Evolutionary conservation across 2,329 filamentous ascomycete genomes (phyloP).

Genomic region (Aureobasidium melanogenum): DNA sequence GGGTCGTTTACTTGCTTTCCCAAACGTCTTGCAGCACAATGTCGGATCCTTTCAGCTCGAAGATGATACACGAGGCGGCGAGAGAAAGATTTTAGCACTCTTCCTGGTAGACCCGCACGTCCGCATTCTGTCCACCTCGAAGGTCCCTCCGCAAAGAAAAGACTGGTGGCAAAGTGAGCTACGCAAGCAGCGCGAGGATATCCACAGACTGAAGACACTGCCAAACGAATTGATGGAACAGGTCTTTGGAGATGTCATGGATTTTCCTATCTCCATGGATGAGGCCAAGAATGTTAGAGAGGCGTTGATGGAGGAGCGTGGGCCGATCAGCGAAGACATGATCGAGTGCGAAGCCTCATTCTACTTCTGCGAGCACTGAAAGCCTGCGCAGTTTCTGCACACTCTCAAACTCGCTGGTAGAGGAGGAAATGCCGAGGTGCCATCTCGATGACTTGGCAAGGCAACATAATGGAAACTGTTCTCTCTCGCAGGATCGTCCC

Average conservation of each 20-base stretch:
- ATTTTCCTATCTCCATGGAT: conserved; percentile 22
- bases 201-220: conserved; percentile 15
- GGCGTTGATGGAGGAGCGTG: conserved; percentile 26
- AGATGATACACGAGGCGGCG: conserved; percentile 43
- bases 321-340: neutral
- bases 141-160: conserved; percentile 41
- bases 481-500: too few relatives aligned
- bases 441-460: too few relatives aligned
- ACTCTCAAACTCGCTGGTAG: too few relatives aligned
- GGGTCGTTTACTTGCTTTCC: conserved; percentile 46
- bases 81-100: conserved; percentile 47
- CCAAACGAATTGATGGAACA: conserved; percentile 22
- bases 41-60: conserved; percentile 42
- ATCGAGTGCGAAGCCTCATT: conserved; percentile 17
- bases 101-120: conserved; percentile 49
- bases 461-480: too few relatives aligned
- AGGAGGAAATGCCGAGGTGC: too few relatives aligned
- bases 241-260: conserved; percentile 19
- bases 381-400: too few relatives aligned
- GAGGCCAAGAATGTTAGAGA: conserved; percentile 21
- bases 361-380: conserved; percentile 24
- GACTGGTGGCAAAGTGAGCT: conserved; percentile 32
- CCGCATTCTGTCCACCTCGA: conserved; percentile 42
- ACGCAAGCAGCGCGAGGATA: neutral
- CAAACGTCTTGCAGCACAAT: conserved; percentile 43